Conservation (phyloP, 2,329 filamentous ascomycete genomes). For the Colletotrichum orchidophilum region DNA sequence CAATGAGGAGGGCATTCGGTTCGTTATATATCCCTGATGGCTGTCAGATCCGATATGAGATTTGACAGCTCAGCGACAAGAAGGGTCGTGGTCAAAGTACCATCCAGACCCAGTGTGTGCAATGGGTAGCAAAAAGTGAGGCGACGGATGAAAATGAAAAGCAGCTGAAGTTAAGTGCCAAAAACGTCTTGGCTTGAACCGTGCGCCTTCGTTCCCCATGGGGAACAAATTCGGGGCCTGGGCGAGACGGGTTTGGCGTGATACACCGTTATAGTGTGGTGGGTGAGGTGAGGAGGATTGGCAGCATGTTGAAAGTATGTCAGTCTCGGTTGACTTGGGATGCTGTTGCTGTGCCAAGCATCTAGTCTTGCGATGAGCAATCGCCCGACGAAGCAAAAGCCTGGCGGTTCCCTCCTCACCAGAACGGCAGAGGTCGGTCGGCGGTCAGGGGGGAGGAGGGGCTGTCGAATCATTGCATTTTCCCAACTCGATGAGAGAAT, state of each 20-base stretch:
- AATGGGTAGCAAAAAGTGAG: background rate
- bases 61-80: background rate
- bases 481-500: background rate
- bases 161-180: background rate
- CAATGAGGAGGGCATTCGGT: constrained; percentile 26
- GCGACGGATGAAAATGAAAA: background rate
- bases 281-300: background rate
- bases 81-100: constrained; percentile 13
- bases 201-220: constrained; percentile 9
- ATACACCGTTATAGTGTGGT: background rate
- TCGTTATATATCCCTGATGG: constrained; percentile 23
- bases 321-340: constrained; percentile 7
- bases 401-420: constrained; percentile 1
- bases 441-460: background rate
- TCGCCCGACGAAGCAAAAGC: constrained; percentile 14
- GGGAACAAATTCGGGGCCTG: background rate
- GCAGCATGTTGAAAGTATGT: background rate
- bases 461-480: background rate
- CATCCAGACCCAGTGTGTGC: background rate
- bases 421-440: background rate
- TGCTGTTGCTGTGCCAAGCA: background rate
- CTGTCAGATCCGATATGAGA: background rate
- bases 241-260: constrained; percentile 20
- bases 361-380: background rate
- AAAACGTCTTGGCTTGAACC: constrained; percentile 20